Percentiles rank a stretch among this genome's conserved stretches.
Evolutionary conservation across 208 protist genomes (phyloP).

Genomic region (Leishmania gerbilli): DNA sequence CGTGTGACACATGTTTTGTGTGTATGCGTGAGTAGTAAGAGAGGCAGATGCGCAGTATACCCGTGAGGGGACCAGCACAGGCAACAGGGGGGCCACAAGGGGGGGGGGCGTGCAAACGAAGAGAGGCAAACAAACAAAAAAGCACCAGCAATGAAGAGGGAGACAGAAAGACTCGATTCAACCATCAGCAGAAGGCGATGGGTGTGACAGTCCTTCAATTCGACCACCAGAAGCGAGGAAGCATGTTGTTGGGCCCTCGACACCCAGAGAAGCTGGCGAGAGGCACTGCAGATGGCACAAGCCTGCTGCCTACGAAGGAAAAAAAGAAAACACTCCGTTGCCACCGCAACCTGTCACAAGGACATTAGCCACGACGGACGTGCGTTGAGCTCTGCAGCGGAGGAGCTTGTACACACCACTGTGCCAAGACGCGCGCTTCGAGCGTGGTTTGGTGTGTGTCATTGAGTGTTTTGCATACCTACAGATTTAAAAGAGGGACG

Average conservation of each 20-base stretch:
- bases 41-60: not conserved
- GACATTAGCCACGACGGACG: not conserved
- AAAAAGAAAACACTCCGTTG: no score
- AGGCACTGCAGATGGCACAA: not conserved
- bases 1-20: not conserved
- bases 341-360: not conserved
- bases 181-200: not conserved
- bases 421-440: not conserved
- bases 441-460: not conserved
- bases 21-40: not conserved
- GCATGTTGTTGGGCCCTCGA: not conserved
- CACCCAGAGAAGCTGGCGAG: not conserved
- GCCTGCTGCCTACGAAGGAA: not conserved
- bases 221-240: not conserved
- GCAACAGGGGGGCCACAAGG: not conserved
- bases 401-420: not conserved
- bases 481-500: not conserved
- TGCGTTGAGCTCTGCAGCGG: not conserved
- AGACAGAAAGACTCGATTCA: not conserved
- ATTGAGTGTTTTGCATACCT: slow-evolving; percentile 8
- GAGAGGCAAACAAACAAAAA: not conserved
- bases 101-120: not conserved
- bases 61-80: not conserved
- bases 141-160: not conserved
- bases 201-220: not conserved